Evolutionary conservation across 1,139 yeast species (phyloP).

Genomic region (Yamadazyma buinensis): DNA sequence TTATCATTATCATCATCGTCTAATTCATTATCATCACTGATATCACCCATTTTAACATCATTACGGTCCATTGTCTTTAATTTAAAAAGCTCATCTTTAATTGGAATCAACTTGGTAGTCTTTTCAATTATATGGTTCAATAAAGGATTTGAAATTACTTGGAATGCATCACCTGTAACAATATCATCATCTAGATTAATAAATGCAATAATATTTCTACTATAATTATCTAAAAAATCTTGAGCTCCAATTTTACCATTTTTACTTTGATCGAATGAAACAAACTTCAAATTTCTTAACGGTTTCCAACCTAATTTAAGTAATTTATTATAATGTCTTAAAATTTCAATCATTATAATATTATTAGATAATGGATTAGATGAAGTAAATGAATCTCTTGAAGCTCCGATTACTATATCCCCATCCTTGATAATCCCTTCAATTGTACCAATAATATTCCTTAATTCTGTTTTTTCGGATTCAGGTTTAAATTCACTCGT

Average conservation of each 20-base stretch:
- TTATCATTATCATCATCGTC: constrained; percentile 12
- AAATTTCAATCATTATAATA: constrained; percentile 38
- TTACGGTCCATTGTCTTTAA: too few species aligned
- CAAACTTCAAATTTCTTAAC: constrained; percentile 36
- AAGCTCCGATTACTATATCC: constrained; percentile 40
- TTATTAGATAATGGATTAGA: constrained; percentile 40
- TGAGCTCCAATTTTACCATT: constrained; percentile 35
- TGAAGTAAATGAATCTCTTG: constrained; percentile 37
- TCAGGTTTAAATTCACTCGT: constrained; percentile 14
- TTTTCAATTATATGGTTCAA: constrained; percentile 30
- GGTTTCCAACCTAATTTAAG: constrained; percentile 43
- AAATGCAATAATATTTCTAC: constrained; percentile 30
- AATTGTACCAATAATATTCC: constrained; percentile 33
- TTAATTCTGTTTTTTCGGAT: constrained; percentile 14
- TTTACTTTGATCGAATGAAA: constrained; percentile 43
- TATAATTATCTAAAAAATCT: constrained; percentile 23
- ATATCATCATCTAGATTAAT: constrained; percentile 41
- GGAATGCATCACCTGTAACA: constrained; percentile 35
- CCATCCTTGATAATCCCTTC: constrained; percentile 42
- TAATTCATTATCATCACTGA: constrained; percentile 8
- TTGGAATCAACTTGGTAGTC: constrained; percentile 32
- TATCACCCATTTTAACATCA: neutral
- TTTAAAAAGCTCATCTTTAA: constrained; percentile 24
- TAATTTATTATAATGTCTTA: constrained; percentile 35
- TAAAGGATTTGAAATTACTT: constrained; percentile 36